Evolutionary conservation across 164 flowering plant species (phyloP), one percentile per base, ranked within the genome.

Genomic region (Malania oleifera): DNA sequence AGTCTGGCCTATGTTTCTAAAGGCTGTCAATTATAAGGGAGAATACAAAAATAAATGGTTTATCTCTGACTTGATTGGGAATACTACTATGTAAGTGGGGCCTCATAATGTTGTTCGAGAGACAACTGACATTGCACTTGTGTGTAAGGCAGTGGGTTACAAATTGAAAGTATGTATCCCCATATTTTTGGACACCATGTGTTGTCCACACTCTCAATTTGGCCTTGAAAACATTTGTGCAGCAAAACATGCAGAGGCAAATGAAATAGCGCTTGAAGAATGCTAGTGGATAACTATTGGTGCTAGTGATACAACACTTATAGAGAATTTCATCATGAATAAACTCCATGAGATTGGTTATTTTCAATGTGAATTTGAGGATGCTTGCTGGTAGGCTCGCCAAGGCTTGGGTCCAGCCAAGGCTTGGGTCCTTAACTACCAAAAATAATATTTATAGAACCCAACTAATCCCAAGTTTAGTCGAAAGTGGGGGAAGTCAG

Each of bases 161-260:
- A 28, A 23, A 24, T 70, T 44, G 66, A 70, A 45, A 53, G 24
- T 5, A 24, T n/a, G 26, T 46, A 41, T 57, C 69, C 69, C 37
- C 66, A 56, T 45, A 63, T 70, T 65, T 65, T 25, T 70, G 58
- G 71, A 67, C 61, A 34, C 60, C 61, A 28, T 70, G 74, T 54
- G 57, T 66, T 1, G 48, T 66, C 35, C 73, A 65, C 44, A 65
- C 73, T 0, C 47, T 65, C 11, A 66, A 68, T 28, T 47, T 64
- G 37, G 72, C 57, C 39, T 64, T 12, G 31, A 52, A 39, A 60
- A 67, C 45, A 68, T 68, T 1, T 68, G 70, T 62, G 60, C 47
- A 45, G 40, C 61, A 2, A 54, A 61, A 25, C 37, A 55, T 9
- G 20, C 27, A 1, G 47, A 49, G 31, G 25, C 2, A 4, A 60